Evolutionary conservation across 2,329 filamentous ascomycete genomes (phyloP), one percentile per base, ranked within the genome.

Genomic region (Tolypocladium amazonense): DNA sequence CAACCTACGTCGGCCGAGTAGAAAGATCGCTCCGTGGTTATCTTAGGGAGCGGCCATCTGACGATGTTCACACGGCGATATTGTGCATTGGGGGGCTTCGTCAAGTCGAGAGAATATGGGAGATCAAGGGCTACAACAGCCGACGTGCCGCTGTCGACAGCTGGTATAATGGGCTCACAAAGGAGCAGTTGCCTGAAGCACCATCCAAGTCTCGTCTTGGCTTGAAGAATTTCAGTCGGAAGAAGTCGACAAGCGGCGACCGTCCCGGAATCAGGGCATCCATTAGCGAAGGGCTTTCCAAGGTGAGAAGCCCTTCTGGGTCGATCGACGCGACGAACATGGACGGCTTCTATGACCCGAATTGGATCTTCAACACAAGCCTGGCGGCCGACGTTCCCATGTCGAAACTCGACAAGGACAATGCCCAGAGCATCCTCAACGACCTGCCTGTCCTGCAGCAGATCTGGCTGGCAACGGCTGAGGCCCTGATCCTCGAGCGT

Each of bases 1-100:
- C 85, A 2, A 85, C 85, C 0, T 88, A 88, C 67, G 83, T 82
- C 41, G 85, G 85, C 61, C 77, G 82, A 30, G 76, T 88, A 12
- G 85, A 88, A 68, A 76, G 83, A 62, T 83, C 84, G 0, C 69
- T 88, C 20, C 80, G 85, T 66, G 85, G 85, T 64, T 88, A 88
- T 63, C 70, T 87, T 5, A 80, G 82, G 63, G 85, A 87, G 62
- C 81, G 81, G 64, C 85, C 85, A 0, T 70, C 83, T 1, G 84
- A 87, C 60, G 83, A 87, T 53, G 76, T 87, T 0, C 85, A 87
- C 63, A 79, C 81, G 12, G 81, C 85, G 3, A 81, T 86, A 15
- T 67, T 88, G 12, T 82, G 80, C 52, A 73, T 87, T 14, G 85
- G 85, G 39, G 85, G 85, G 2, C 72, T 88, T 59, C 78, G 84